Evolutionary conservation across 1,139 yeast genomes (phyloP).

Genomic region (Candida labiduridarum): DNA sequence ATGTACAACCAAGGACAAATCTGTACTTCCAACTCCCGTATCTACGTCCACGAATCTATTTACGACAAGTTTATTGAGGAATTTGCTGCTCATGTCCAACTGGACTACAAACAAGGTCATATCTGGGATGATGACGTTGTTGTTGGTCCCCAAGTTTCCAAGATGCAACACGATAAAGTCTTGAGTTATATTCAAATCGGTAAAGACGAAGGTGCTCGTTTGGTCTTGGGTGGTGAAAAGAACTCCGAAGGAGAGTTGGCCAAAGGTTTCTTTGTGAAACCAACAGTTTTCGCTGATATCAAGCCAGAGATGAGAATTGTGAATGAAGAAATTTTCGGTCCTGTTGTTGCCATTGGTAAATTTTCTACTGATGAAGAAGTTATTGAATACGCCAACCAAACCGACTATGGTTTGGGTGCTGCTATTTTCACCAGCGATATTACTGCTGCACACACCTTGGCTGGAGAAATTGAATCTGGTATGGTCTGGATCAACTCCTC

Average conservation of each 20-base stretch:
- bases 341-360: slow-evolving; percentile 57
- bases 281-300: slow-evolving; percentile 58
- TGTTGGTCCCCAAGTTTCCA: slow-evolving; percentile 81
- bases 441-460: slow-evolving; percentile 46
- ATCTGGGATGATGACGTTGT: slow-evolving; percentile 60
- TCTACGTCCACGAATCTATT: slow-evolving; percentile 44
- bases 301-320: slow-evolving; percentile 55
- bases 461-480: slow-evolving; percentile 51
- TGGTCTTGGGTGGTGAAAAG: slow-evolving; percentile 49
- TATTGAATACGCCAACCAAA: slow-evolving; percentile 49
- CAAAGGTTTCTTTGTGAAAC: slow-evolving; percentile 54
- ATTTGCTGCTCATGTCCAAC: slow-evolving; percentile 36
- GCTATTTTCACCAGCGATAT: slow-evolving; percentile 73
- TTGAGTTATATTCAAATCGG: slow-evolving; percentile 53
- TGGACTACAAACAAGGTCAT: slow-evolving; percentile 58
- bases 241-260: slow-evolving; percentile 37
- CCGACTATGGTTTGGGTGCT: slow-evolving; percentile 65
- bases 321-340: slow-evolving; percentile 63
- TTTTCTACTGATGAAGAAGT: slow-evolving; percentile 58
- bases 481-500: slow-evolving; percentile 67
- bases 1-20: slow-evolving; percentile 69
- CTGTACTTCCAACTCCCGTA: slow-evolving; percentile 50
- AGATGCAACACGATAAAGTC: slow-evolving; percentile 65
- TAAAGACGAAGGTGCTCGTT: slow-evolving; percentile 57
- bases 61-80: slow-evolving; percentile 52